phyloP scores from a whole-genome alignment of 75 land plant species.

The Picea glauca region DNA sequence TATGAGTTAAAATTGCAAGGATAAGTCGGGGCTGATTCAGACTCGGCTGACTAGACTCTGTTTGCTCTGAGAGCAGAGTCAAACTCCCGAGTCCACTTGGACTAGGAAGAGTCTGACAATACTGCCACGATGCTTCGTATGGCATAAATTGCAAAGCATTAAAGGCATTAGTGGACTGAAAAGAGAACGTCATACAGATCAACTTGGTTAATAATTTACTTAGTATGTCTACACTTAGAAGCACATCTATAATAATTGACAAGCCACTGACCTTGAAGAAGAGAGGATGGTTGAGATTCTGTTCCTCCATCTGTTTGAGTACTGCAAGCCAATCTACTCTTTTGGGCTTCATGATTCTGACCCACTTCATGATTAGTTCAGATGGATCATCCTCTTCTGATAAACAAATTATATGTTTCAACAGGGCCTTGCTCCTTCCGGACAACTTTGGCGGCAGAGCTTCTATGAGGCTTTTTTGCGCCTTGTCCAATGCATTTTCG shows the following conservation, averaged over 20 bases:
- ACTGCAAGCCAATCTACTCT: conserved; percentile 68
- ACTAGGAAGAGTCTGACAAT: no score
- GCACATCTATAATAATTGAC: neutral
- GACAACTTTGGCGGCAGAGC: conserved; percentile 43
- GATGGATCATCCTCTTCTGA: conserved; percentile 18
- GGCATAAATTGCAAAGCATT: no score
- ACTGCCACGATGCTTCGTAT: no score
- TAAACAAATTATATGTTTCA: conserved; percentile 51
- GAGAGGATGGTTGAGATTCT: conserved; percentile 29
- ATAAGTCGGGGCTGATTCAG: no score
- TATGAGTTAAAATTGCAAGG: no score
- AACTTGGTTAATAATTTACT: neutral
- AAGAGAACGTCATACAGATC: neutral
- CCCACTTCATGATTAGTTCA: conserved; percentile 45
- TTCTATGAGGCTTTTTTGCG: no score
- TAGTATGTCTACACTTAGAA: neutral
- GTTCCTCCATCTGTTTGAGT: conserved; percentile 32
- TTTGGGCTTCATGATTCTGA: conserved; percentile 54
- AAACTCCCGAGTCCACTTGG: no score
- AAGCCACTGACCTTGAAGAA: conserved; percentile 33
- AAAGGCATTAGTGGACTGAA: neutral
- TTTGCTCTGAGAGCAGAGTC: no score
- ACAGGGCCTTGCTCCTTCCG: conserved; percentile 51
- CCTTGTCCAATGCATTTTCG: no score
- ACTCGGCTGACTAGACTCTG: no score